These are phyloP conservation scores for Phytopythium chamaehyphon DNA, from an alignment of 352 stramenopile genomes.

Conservation along the genomic window DNA sequence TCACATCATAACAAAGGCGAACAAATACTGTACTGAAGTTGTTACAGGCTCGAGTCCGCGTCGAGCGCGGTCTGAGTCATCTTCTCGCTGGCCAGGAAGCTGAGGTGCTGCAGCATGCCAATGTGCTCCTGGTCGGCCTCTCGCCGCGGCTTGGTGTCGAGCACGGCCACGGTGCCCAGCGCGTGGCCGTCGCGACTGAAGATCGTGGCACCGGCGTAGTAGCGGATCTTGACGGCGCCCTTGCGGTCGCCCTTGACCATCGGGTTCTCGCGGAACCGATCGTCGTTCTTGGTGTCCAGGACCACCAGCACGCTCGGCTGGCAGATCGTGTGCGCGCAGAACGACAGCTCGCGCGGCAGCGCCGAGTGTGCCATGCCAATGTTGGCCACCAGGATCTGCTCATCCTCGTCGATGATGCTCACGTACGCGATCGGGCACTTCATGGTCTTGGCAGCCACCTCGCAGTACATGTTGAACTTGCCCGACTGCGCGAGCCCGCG, in stretches of 20 bases:
- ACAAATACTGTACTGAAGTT: constrained; percentile 9
- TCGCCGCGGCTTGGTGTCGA: constrained; percentile 74
- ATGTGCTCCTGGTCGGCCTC: constrained; percentile 86
- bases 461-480: constrained; percentile 88
- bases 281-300: constrained; percentile 82
- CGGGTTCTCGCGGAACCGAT: constrained; percentile 83
- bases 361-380: constrained; percentile 83
- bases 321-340: constrained; percentile 86
- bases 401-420: constrained; percentile 82
- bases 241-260: constrained; percentile 83
- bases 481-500: constrained; percentile 60
- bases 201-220: constrained; percentile 83
- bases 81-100: constrained; percentile 84
- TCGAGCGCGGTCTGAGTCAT: constrained; percentile 82
- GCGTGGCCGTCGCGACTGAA: constrained; percentile 76
- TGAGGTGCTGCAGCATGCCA: constrained; percentile 84
- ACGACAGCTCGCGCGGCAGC: constrained; percentile 74
- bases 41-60: constrained; percentile 55
- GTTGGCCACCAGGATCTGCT: constrained; percentile 80
- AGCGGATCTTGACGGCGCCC: constrained; percentile 81
- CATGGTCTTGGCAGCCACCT: constrained; percentile 85
- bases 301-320: constrained; percentile 77
- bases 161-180: constrained; percentile 77
- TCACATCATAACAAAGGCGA: too few relatives aligned
- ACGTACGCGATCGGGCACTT: constrained; percentile 85